Evolutionary conservation across 129 eudicot genomes (phyloP), one percentile per base, ranked within the genome.

Genomic region (Kitagawia praeruptora): DNA sequence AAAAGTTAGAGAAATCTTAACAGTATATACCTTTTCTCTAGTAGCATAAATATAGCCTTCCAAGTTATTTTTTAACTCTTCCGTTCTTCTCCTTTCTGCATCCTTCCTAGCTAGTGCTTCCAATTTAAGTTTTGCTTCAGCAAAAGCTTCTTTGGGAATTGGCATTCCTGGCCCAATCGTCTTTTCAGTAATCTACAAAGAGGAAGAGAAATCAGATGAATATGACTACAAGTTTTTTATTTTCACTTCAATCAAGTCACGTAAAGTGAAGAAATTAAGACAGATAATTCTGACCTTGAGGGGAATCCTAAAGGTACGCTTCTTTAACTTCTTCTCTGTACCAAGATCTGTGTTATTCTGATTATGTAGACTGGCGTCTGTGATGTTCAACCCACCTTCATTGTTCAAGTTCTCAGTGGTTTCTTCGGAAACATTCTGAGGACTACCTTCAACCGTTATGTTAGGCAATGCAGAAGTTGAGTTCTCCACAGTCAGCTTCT

Each of bases 11-110:
- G 2, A 18, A 16, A 16, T 16, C 8, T 19, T 51, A 51, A 16
- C 58, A 51, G 21, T 51, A 8, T 81, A 6, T 54, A 90, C 99
- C 96, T 96, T 96, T 79, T 96, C 98, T 82, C 87, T 90, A 28
- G 98, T 92, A 56, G 96, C 84, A 87, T 92, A 96, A 74, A 96
- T 92, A 90, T 92, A 96, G 16, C 87, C 94, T 81, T 96, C 99
- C 77, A 96, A 86, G 82, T 87, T 87, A 84, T 96, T 96, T 88
- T 96, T 96, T 87, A 89, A 66, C 88, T 96, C 99, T 71, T 97
- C 98, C 23, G 99, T 92, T 80, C 92, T 87, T 87, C 88, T 92
- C 85, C 99, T 88, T 80, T 92, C 98, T 64, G 93, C 96, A 81
- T 96, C 99, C 86, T 90, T 96, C 81, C 83, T 91, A 85, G 89